A percentile compares a stretch with the other conserved stretches of the same genome.
Conservation (phyloP, 768 basidiomycete species). For the Amanita fuliginea region DNA sequence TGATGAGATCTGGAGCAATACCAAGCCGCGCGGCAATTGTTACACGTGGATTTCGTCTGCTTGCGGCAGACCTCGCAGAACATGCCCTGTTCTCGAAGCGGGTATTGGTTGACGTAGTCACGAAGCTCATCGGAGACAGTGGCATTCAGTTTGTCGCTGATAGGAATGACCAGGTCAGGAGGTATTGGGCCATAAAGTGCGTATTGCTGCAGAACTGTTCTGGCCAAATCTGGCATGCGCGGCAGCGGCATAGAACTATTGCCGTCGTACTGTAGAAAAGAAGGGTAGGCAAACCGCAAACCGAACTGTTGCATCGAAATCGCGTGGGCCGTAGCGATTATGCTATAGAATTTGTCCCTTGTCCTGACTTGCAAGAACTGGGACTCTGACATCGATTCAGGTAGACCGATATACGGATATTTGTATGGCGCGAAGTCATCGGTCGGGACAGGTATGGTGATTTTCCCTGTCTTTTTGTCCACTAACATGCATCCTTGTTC, state of each 20-base stretch:
- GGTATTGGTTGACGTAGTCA: constrained; percentile 1
- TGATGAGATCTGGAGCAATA: constrained; percentile 6
- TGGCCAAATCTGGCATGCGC: constrained; percentile 3
- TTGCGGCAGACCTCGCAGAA: constrained; percentile 6
- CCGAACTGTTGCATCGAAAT: constrained; percentile 4
- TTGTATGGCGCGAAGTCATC: neutral
- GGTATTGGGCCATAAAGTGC: constrained; percentile 2
- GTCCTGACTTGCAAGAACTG: constrained; percentile 1
- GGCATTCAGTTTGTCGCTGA: neutral
- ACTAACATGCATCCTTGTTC: constrained; percentile 4
- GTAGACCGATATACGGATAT: neutral
- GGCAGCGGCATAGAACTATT: neutral
- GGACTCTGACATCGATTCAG: neutral
- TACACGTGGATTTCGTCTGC: constrained; percentile 1
- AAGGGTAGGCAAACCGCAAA: constrained; percentile 5
- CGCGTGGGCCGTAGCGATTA: constrained; percentile 3
- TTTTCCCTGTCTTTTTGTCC: constrained; percentile 4
- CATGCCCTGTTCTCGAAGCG: constrained; percentile 5
- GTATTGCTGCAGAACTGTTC: constrained; percentile 4
- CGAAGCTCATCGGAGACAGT: constrained; percentile 4
- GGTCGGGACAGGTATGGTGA: constrained; percentile 5
- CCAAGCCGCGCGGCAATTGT: constrained; percentile 5
- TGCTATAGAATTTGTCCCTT: constrained; percentile 1
- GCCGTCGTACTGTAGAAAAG: constrained; percentile 3
- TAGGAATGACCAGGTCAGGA: neutral